Evolutionary conservation across 305 asterid species (phyloP).

Genomic region (Fraxinus baroniana): DNA sequence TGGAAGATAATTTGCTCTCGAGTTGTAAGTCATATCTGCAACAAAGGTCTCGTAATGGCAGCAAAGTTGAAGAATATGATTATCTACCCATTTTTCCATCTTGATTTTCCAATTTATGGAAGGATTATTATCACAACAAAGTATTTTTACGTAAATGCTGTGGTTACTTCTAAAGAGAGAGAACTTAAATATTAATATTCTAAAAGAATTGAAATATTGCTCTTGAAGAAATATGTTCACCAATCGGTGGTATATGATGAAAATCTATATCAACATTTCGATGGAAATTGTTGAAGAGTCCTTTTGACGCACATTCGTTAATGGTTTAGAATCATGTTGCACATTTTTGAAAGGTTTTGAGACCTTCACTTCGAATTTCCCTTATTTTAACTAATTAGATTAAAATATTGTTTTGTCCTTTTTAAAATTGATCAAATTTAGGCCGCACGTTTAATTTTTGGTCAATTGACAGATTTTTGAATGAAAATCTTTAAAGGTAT

Average conservation of each 20-base stretch:
- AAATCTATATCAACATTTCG: neutral
- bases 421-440: neutral
- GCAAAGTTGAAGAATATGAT: neutral
- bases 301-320: neutral
- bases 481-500: neutral
- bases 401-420: neutral
- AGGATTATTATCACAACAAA: neutral
- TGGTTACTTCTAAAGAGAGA: neutral
- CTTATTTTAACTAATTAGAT: neutral
- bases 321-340: neutral
- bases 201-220: neutral
- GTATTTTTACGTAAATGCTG: neutral
- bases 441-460: neutral
- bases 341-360: too few species aligned
- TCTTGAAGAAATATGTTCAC: neutral
- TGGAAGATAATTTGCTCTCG: neutral
- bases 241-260: neutral
- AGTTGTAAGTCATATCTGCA: neutral
- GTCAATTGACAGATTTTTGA: neutral
- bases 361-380: neutral
- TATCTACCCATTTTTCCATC: neutral
- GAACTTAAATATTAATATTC: too few species aligned
- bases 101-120: neutral
- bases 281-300: neutral
- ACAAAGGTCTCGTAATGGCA: neutral